Evolutionary conservation across 2,329 filamentous ascomycete genomes (phyloP), one percentile per base, ranked within the genome.

Genomic region (Fusarium lyarnte): DNA sequence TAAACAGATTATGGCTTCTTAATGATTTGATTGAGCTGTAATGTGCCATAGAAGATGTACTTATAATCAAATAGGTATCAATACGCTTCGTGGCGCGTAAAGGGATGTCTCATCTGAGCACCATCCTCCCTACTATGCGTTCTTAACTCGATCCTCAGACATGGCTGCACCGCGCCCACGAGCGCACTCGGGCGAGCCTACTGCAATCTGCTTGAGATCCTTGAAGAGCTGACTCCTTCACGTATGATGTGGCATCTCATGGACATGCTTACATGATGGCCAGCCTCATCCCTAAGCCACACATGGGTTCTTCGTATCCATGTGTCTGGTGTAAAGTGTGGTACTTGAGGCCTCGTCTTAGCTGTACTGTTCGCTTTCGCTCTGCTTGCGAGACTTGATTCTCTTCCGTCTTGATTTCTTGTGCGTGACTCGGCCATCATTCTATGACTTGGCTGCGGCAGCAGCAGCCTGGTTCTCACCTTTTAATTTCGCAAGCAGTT

Each of bases 401-500:
- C 39, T 72, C 39, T n/a, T 47, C 9, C 55, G 25, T 42, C 43
- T 57, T 36, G 38, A 29, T 31, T 61, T 54, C 27, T 41, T 63
- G 45, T 49, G 63, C 51, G 45, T 64, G 23, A 43, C 39, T 54
- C 45, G 33, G 38, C 45, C 58, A 57, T 35, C 65, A 19, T 58
- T 72, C 74, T 81, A 81, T 61, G 78, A 77, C 65, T 79, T 79
- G 31, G 76, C 72, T 5, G 74, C 77, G 14, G 79, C 79, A 11
- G 78, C 79, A 23, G 80, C 81, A n/a, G 87, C 87, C 87, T 46
- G 83, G 63, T 90, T 85, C 72, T 86, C 87, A 42, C 85, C 87
- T 84, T 91, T 92, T 52, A 92, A 84, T 63, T 86, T 86, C 33
- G 87, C 82, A 59, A 93, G 82, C 72, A 86, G 84, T 59, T 87